Conservation (phyloP, 2,329 filamentous ascomycete genomes). For the Exophiala lecanii-corni region DNA sequence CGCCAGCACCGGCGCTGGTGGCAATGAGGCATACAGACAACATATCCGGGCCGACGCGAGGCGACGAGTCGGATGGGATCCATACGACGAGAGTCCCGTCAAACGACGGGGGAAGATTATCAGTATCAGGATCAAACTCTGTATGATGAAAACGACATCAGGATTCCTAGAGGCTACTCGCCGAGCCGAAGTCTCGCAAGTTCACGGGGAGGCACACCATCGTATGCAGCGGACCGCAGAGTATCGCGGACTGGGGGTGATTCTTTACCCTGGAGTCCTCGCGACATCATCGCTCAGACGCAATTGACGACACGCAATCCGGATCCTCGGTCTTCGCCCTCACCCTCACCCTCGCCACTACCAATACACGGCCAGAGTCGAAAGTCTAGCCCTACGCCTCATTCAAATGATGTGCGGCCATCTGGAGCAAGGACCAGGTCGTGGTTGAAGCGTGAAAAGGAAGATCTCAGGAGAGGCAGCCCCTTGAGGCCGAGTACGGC, state of each 20-base stretch:
- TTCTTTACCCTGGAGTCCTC: constrained; percentile 10
- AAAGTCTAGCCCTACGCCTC: too few relatives aligned
- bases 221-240: not conserved
- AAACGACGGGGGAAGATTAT: constrained; percentile 63
- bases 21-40: constrained; percentile 57
- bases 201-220: not conserved
- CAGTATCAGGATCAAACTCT: constrained; percentile 50
- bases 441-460: constrained; percentile 21
- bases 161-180: not conserved
- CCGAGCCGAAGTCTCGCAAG: not conserved
- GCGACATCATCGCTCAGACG: not conserved
- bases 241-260: not conserved
- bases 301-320: not conserved
- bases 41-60: constrained; percentile 57
- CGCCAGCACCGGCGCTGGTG: constrained; percentile 61
- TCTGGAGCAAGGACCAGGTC: not conserved
- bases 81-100: constrained; percentile 66
- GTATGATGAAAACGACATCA: not conserved
- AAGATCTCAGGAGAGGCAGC: constrained; percentile 30
- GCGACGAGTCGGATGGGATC: constrained; percentile 63
- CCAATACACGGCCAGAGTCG: constrained; percentile 21
- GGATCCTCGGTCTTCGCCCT: not conserved
- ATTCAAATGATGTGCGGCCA: too few relatives aligned
- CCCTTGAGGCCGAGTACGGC: constrained; percentile 32
- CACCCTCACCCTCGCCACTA: constrained; percentile 16